Evolutionary conservation across 2,329 filamentous ascomycete genomes (phyloP), one percentile per base, ranked within the genome.

Genomic region (Monilinia aucupariae): DNA sequence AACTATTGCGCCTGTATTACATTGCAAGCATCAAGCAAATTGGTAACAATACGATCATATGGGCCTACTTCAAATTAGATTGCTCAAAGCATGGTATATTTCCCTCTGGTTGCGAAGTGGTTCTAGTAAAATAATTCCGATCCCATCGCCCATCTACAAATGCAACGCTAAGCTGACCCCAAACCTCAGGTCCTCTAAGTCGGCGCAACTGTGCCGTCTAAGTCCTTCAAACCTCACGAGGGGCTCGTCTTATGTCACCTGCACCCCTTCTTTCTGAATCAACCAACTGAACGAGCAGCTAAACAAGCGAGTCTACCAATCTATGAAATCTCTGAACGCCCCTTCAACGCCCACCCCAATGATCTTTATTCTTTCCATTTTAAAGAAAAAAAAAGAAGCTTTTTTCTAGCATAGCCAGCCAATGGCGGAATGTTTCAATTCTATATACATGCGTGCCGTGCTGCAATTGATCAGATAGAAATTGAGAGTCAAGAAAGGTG

Each of bases 261-360:
- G 53, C 30, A 5, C 51, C 41, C 41, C 41, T 47, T 13, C 41
- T 58, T 47, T 25, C 41, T 20, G n/a, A 47, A 17, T 32, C n/a
- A 58, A 47, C 41, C n/a, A 58, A 47, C 41, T 27, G 41, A 58
- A 32, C n/a, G 30, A 34, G 41, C 34, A 39, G 15, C 12, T 13
- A 58, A 47, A 27, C 54, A 30, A 58, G 43, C 30, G 30, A 45
- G 41, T 47, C 30, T 17, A 27, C 59, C 17, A 37, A 39, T 62
- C 51, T 48, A 61, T 48, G 15, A 55, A 39, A 34, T 45, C 47
- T 30, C 2, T 25, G 15, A 53, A 54, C 59, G 51, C 59, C 51
- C 22, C 32, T 41, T 13, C 17, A 62, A 56, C 51, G 25, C 43
- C 59, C 7, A 3, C 32, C n/a, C 32, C 9, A 32, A 12, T 49